Evolutionary conservation across 176 grass and related monocot species (phyloP), one percentile per base, ranked within the genome.

Genomic region (Bolboschoenus planiculmis): DNA sequence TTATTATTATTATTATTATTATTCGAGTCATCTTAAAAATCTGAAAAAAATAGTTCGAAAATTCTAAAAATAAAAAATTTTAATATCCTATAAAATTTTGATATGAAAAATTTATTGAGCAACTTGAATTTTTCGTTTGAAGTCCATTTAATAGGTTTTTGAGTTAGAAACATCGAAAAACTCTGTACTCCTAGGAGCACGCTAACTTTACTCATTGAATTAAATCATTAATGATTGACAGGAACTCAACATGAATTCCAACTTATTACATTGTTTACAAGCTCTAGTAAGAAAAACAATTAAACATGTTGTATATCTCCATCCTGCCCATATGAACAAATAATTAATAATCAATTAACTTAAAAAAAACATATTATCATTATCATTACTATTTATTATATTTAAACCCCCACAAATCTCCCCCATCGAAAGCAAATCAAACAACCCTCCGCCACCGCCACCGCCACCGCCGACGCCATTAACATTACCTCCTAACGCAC

Each of bases 391-490:
- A 51, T 76, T 84, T 7, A n/a, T n/a, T n/a, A 87, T 79, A 56
- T 33, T 84, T 81, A 96, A 86, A 29, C 87, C 83, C 11, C 90
- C 89, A 68, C 85, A 88, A 75, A 81, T 87, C 59, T 93, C 93
- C 15, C 86, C 91, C 88, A 93, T 79, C 6, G 88, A 93, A 16
- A 97, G 85, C 65, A 97, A 84, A 81, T 93, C 93, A 29, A 93
- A 97, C 83, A 93, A 86, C 1, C 91, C 89, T 6, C 46, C 81
- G 5, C 55, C 83, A 4, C 87, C 84, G 3, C 85, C 78, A 8
- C 86, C 81, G 4, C 82, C 84, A 30, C 83, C 80, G 10, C 78
- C 31, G 11, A 40, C 15, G 11, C 10, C 24, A 26, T 23, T 48
- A 42, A 53, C 34, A 1, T 79, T 7, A 58, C 79, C 46, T 76